Evolutionary conservation across 208 protist genomes (phyloP).

Genomic region (Plasmodiophora brassicae): DNA sequence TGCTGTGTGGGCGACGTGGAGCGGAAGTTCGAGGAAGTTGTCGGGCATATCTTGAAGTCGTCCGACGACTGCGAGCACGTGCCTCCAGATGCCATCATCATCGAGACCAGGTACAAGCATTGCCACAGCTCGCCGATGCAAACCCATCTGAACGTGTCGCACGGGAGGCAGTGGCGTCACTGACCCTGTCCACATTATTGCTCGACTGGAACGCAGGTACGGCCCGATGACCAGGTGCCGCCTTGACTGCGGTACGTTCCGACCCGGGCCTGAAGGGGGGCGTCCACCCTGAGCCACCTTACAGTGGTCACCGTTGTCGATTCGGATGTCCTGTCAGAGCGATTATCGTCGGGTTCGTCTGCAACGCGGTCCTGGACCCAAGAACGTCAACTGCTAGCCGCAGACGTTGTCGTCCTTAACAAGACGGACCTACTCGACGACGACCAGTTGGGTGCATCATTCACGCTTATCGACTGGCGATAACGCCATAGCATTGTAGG

Average conservation of each 20-base stretch:
- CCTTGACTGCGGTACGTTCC: not conserved
- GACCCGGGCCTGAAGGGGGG: not conserved
- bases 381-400: not conserved
- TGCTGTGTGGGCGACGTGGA: not conserved
- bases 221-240: not conserved
- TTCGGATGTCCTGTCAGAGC: not conserved
- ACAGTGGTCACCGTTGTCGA: constrained; percentile 12
- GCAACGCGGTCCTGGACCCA: not conserved
- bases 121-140: too few relatives aligned
- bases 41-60: not conserved
- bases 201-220: not conserved
- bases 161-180: not conserved
- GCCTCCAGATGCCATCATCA: constrained; percentile 10
- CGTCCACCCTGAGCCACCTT: not conserved
- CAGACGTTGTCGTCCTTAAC: constrained; percentile 18
- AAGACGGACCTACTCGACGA: not conserved
- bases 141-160: not conserved
- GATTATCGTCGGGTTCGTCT: not conserved
- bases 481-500: not conserved
- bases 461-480: not conserved
- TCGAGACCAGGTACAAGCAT: not conserved
- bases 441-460: not conserved
- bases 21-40: not conserved
- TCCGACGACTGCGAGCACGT: not conserved
- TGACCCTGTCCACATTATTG: not conserved